Base-by-base conservation (phyloP, 768 basidiomycete species). In the Strobilomyces dryophilus region DNA sequence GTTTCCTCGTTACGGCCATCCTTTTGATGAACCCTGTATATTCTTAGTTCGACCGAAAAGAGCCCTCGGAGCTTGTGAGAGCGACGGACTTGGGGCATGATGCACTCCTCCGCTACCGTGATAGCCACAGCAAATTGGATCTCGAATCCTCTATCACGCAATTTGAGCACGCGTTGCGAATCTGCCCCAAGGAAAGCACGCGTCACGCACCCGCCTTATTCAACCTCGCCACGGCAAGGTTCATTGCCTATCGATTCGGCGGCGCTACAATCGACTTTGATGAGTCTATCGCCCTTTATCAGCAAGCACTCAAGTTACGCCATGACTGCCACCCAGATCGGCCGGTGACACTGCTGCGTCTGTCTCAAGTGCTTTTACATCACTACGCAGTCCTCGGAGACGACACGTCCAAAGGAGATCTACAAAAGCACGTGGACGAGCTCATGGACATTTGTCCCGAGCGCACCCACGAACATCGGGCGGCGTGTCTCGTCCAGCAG, bases 221-320 rank as follows among this genome's bases (percentile, higher is more conserved):
- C 11, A 62, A 62, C 32, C 41, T 60, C 4, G 61, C 52, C 4
- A 43, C 8, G 1, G 51, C 49, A n/a, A 4, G 37, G 1, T 51
- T 45, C 18, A 5, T 34, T 34, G 12, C 32, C 8, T 34, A 44
- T 49, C 35, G 21, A 14, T 9, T 54, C 49, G 20, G n/a, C 40
- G 7, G 32, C 21, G 8, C 18, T 15, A 4, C 27, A 14, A 6
- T 3, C 2, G 3, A 34, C n/a, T n/a, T n/a, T n/a, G n/a, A n/a
- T n/a, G 11, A 31, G 5, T 48, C 20, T 24, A 60, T 56, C 26
- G 29, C 32, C 0, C 17, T 32, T 18, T 55, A 55, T 43, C 52
- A 39, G 20, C 40, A 51, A 17, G 63, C 57, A 34, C 50, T 64
- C 43, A 35, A 39, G 14, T 18, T 60, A 2, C 57, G 51, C 7